Percentiles rank a stretch among this genome's conserved stretches.
Conservation (phyloP, 2,329 filamentous ascomycete species). For the Eutypa lata region DNA sequence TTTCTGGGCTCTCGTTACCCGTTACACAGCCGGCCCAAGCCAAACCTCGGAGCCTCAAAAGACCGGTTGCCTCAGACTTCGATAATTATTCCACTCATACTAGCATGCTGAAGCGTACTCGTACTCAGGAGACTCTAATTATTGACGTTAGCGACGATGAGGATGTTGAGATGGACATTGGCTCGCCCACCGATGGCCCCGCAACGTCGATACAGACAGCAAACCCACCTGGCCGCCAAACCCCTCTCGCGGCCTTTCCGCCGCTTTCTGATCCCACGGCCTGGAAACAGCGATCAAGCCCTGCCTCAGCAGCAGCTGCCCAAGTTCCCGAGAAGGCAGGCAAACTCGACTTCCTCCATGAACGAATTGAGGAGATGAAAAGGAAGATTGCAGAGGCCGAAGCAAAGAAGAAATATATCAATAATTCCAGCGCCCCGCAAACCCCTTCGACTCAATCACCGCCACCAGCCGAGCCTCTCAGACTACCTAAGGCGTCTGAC, state of each 20-base stretch:
- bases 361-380: constrained; percentile 60
- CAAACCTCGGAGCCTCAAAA: constrained; percentile 42
- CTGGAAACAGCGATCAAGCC: constrained; percentile 39
- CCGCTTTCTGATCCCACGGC: constrained; percentile 38
- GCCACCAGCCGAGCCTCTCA: constrained; percentile 7
- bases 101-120: constrained; percentile 54
- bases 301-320: constrained; percentile 27
- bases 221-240: constrained; percentile 30
- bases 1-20: constrained; percentile 22
- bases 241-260: constrained; percentile 43
- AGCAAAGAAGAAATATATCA: constrained; percentile 45
- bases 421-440: constrained; percentile 14
- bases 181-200: constrained; percentile 46
- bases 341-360: constrained; percentile 29
- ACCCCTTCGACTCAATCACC: constrained; percentile 19
- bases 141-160: constrained; percentile 81
- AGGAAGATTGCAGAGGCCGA: constrained; percentile 57
- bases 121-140: constrained; percentile 54
- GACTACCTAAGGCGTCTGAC: constrained; percentile 10
- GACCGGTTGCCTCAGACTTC: constrained; percentile 68
- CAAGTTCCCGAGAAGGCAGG: constrained; percentile 31
- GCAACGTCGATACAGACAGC: constrained; percentile 28
- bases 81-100: constrained; percentile 48
- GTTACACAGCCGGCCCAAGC: constrained; percentile 13
- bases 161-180: constrained; percentile 66